Base-by-base conservation (phyloP, 2,329 filamentous ascomycete species). In the Aspergillus eucalypticola region DNA sequence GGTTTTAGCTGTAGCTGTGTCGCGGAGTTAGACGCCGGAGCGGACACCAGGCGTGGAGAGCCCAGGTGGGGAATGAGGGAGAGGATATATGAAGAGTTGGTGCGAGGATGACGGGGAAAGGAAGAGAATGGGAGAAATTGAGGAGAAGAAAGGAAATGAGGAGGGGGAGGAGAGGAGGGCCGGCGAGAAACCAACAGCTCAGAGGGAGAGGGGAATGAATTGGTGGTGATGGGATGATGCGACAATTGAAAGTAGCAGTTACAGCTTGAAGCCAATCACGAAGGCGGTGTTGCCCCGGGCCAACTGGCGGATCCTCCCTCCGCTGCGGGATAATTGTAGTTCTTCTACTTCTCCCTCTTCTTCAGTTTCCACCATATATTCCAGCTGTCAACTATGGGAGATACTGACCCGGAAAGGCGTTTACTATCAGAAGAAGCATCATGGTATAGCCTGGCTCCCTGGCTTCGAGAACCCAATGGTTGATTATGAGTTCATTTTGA, bases 31-130 rank as follows among this genome's bases (percentile, higher is more conserved):
- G 59, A 61, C 56, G 66, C 66, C 63, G 64, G 64, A 59, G 68
- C 67, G 63, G 66, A 62, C 64, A 66, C 64, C 67, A 67, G 67
- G 67, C 71, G 69, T 74, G 62, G 65, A 71, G 64, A 63, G 64
- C 64, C 65, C 56, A 52, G 56, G 49, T 53, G 39, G 50, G 60
- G 50, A 42, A 60, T 35, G 53, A 56, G 57, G 59, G 49, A 58
- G 42, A n/a, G 44, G 54, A 48, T 29, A 27, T 11, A 55, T n/a
- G 11, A 27, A 39, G 27, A 54, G 39, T 27, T 53, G 25, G 38
- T 52, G 60, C 49, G 41, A 17, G 39, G 42, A 19, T 27, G 46
- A 49, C 15, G 46, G 51, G 60, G 17, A 52, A 49, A 27, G 42
- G 48, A 56, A 52, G 42, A 42, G 38, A 50, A 42, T 52, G 35